Evolutionary conservation across 306 rosid genomes (phyloP), one percentile per base, ranked within the genome.

Genomic region (Fragaria iinumae): DNA sequence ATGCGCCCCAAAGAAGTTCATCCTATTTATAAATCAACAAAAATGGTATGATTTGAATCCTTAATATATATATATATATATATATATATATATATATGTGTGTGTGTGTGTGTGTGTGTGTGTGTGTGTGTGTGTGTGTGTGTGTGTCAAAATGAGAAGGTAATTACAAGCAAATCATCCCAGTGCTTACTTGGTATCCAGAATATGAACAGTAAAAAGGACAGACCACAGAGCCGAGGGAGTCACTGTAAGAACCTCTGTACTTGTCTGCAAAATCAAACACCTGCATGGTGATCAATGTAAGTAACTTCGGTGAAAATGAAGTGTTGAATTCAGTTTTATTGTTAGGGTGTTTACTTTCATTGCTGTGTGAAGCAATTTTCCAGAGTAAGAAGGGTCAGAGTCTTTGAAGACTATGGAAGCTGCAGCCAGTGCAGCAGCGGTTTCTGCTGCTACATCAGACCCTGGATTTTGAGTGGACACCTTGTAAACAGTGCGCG

Each of bases 171-270:
- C 16, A 44, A 41, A 69, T 64, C 52, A 27, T 34, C 14, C 11
- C 32, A 3, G 5, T 13, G 59, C 87, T 79, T 84, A 93, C 97
- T 73, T 94, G 89, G 84, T 87, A 91, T 79, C 96, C 96, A 4
- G 96, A 91, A 84, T 90, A 94, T 57, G 97, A 94, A 82, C 98
- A 94, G 75, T 91, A 93, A 83, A 94, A 94, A 53, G 95, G 98
- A 82, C 98, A 94, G 60, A 85, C 96, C 29, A 63, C 90, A 0
- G 98, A 90, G 10, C 78, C 78, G 56, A 94, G 86, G 67, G 93
- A 85, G 80, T 91, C 94, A 49, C 94, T 91, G 55, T 94, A 94
- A 70, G 96, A 84, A 47, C 98, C 97, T 81, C 91, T 80, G 78
- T 94, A 81, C 83, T 83, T 92, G 66, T 91, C 96, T 60, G 96